Base-by-base conservation (phyloP, 2,329 filamentous ascomycete genomes). In the Curvularia eragrostidis region DNA sequence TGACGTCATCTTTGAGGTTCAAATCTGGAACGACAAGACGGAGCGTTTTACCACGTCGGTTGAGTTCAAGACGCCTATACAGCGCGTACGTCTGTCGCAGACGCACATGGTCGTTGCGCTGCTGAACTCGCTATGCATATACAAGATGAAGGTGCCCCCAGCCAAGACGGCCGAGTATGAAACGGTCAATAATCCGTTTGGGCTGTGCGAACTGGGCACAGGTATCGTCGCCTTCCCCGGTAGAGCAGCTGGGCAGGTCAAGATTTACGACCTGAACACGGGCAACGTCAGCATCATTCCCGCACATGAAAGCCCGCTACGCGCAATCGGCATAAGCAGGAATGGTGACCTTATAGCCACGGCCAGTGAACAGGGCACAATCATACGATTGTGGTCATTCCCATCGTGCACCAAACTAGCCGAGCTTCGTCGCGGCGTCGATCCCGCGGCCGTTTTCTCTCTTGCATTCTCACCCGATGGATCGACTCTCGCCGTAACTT, bases 201-300 rank as follows among this genome's bases (percentile, higher is more conserved):
- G 93, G 0, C 80, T 98, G 8, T 93, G 91, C 69, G 91, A 89
- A 71, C 80, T 98, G 19, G 89, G 90, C 1, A 82, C 88, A 36
- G 88, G 88, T 64, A 82, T 88, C 34, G 81, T 97, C 6, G 91
- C 89, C 0, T 95, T 98, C 62, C 94, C 94, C 0, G 94, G 94
- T n/a, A 85, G 92, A 51, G 93, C 90, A 0, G 79, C 87, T 0
- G 95, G 95, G 12, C 95, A 99, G 71, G 89, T 98, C 26, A 93
- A 97, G 75, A 80, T 98, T 1, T 89, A 97, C 50, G 88, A 96
- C 67, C 78, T 96, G 10, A 82, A 83, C 18, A 91, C 88, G 0
- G 88, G 88, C 48, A 94, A 91, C 68, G 91, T 98, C 63, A 96
- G 90, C 79, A 97, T 99, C 74, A 92, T 98, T 58, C 92, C 93